phyloP scores from a whole-genome alignment of 1,284 basidiomycete species.

The Irpex lacteus region DNA sequence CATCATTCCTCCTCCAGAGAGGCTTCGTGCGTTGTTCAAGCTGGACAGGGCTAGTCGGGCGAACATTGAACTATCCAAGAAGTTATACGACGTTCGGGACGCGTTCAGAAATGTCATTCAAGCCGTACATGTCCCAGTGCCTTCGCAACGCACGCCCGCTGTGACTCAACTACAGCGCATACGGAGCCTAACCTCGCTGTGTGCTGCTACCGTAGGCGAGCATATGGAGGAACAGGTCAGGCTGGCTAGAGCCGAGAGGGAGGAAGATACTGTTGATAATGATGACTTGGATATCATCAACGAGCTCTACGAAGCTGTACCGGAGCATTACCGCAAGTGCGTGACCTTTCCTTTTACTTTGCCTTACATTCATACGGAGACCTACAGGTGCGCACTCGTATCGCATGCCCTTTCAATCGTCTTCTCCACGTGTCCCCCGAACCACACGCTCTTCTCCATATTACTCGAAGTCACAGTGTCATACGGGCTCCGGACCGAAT shows the following conservation, averaged over 20 bases:
- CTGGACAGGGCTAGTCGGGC: conserved; percentile 34
- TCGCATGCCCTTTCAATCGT: conserved; percentile 51
- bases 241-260: conserved; percentile 24
- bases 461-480: conserved; percentile 47
- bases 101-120: conserved; percentile 49
- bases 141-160: too few species aligned
- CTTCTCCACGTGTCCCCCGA: conserved; percentile 39
- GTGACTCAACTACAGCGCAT: conserved; percentile 19
- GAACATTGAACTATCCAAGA: conserved; percentile 42
- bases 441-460: conserved; percentile 43
- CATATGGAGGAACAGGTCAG: conserved; percentile 37
- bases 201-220: conserved; percentile 45
- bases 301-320: conserved; percentile 48
- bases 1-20: conserved; percentile 37
- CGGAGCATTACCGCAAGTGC: conserved; percentile 47
- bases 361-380: not conserved
- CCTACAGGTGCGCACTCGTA: conserved; percentile 41
- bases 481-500: conserved; percentile 39
- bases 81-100: conserved; percentile 49
- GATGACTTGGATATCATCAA: conserved; percentile 33
- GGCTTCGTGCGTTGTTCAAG: conserved; percentile 31
- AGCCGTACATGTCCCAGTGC: conserved; percentile 22
- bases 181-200: conserved; percentile 43
- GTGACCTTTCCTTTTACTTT: conserved; percentile 9
- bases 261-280: conserved; percentile 26